Evolutionary conservation across 2,329 filamentous ascomycete genomes (phyloP), one percentile per base, ranked within the genome.

Genomic region (Hymenoscyphus albidus): DNA sequence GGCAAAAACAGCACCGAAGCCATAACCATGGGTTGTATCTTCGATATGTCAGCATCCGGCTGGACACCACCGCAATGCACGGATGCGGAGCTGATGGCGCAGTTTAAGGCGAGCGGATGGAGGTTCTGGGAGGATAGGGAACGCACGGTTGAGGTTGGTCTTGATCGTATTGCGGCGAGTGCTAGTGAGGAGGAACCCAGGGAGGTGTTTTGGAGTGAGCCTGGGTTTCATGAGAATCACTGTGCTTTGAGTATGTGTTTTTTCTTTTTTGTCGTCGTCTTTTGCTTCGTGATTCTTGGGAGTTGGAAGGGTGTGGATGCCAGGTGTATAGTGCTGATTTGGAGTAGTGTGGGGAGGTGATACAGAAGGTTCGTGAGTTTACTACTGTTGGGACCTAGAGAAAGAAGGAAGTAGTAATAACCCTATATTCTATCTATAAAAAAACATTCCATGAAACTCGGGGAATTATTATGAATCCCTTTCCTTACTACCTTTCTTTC

Each of bases 1-100:
- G 57, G 57, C 5, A 58, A 58, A 31, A 38, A 32, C 35, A 38
- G 31, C n/a, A 39, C 57, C 13, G 57, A 58, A 40, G 57, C 57
- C 22, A 27, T 58, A 5, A 6, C 22, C 13, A 31, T 38, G n/a
- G 35, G 58, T 31, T 59, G 58, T 31, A 35, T 60, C 38, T 48
- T 60, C 42, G 39, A 48, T 22, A 51, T 60, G 40, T 44, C 40
- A 31, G 42, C 48, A 3, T 35, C 22, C 13, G 40, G 58, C 12
- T 51, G 38, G 38, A 27, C 48, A 32, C 57, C 35, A 9, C 10
- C 10, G n/a, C 32, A 58, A 58, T 58, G 57, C 18, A n/a, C 38
- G 13, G 57, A 58, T 39, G 9, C 32, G 4, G 18, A 40, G n/a
- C 18, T 58, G 40, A 27, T 48, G 22, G 13, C 42, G 51, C 31